Percentiles rank a stretch among this genome's conserved stretches.
phyloP scores from a whole-genome alignment of 345 rosid species.

The Melaleuca alternifolia region DNA sequence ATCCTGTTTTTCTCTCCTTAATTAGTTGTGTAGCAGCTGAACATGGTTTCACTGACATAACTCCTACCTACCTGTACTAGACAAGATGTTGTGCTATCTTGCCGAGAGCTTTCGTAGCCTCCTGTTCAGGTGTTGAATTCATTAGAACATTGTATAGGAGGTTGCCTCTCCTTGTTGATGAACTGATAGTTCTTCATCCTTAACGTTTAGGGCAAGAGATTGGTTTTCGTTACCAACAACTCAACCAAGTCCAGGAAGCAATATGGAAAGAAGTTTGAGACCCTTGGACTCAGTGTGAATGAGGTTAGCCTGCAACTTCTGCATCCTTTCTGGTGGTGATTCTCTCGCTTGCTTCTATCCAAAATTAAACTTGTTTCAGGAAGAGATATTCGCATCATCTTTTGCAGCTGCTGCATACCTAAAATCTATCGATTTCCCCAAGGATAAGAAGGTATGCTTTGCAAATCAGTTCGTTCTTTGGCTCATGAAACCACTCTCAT shows the following conservation, averaged over 20 bases:
- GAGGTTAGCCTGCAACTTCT: constrained; percentile 40
- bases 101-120: background rate
- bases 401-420: constrained; percentile 97
- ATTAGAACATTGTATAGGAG: background rate
- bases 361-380: constrained; percentile 31
- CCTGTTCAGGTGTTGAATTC: background rate
- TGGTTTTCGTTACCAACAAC: constrained; percentile 94
- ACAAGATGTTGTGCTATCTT: background rate
- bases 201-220: constrained; percentile 63
- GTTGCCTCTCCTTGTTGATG: background rate
- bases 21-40: background rate
- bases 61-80: background rate
- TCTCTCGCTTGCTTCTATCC: background rate
- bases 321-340: background rate
- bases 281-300: constrained; percentile 66
- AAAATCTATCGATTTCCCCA: constrained; percentile 81
- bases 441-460: constrained; percentile 65
- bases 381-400: constrained; percentile 93
- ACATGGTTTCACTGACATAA: background rate
- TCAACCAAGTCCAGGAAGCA: constrained; percentile 97
- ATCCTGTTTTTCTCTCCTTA: background rate
- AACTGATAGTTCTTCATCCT: background rate
- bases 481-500: background rate
- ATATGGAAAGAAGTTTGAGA: constrained; percentile 89
- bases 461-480: background rate